Base-by-base conservation (phyloP, 2,329 filamentous ascomycete genomes). In the Colletotrichum liriopes region DNA sequence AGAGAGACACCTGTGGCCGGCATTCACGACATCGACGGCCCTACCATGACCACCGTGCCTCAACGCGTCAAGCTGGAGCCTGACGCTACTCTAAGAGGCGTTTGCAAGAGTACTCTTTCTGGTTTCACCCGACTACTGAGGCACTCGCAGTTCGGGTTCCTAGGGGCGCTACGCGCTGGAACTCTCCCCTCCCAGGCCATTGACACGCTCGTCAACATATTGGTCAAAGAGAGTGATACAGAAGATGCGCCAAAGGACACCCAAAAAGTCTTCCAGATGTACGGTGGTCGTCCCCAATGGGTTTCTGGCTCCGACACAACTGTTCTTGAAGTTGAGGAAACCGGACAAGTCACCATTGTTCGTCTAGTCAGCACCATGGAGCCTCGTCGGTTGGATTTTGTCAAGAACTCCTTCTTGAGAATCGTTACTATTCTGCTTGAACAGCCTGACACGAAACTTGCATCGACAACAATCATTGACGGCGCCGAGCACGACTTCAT, bases 21-120 rank as follows among this genome's bases (percentile, higher is more conserved):
- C 2, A 84, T 88, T 14, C 80, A 86, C 59, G 81, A 83, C 35
- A 83, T 84, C 26, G 83, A 87, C 54, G 86, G 86, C 1, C 79
- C 83, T 5, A 83, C 84, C 67, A 82, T 85, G 69, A 84, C 83
- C 68, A 54, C 49, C 9, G 65, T 62, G 35, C 65, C 74, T 14
- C 79, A 77, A 37, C 66, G 80, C 8, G 63, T 80, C 14, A 70
- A 73, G 2, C 35, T 79, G 0, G 67, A 70, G 0, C 52, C 72
- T 14, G 58, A 74, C 0, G 65, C 55, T 11, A 65, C 73, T 2
- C 55, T 89, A 11, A 56, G 69, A 18, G 68, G 77, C 2, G 5
- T 73, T 2, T 54, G 68, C 14, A 69, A 73, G 62, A 66, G 26
- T 7, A 41, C 77, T 1, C 54, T 76, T 37, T 56, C 72, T 12